These are phyloP conservation scores for Xylariaceae sp. DNA, from an alignment of 2,329 filamentous ascomycete species.

Conservation along the genomic window DNA sequence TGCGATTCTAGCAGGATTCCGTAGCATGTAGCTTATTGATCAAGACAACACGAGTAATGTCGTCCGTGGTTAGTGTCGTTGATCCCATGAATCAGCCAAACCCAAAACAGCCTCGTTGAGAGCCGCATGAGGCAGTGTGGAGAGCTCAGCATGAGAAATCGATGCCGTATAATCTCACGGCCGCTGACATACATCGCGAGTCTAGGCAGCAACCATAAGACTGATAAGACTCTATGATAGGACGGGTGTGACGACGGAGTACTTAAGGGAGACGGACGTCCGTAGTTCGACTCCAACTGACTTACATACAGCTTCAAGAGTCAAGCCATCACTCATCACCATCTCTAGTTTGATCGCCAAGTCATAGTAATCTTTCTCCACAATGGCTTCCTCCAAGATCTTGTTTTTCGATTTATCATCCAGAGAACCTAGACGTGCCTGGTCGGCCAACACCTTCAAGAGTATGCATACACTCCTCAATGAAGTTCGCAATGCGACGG, in stretches of 20 bases:
- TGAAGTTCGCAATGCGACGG: not conserved
- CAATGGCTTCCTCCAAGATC: slow-evolving; percentile 34
- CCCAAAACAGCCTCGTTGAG: not conserved
- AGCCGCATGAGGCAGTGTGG: too few relatives aligned
- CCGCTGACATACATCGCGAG: too few relatives aligned
- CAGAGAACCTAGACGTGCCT: slow-evolving; percentile 43
- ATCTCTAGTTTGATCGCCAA: not conserved
- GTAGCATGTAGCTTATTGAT: too few relatives aligned
- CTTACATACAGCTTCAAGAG: not conserved
- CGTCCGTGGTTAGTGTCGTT: not conserved
- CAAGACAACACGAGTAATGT: not conserved
- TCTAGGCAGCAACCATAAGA: too few relatives aligned
- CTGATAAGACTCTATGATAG: too few relatives aligned
- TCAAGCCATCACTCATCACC: not conserved
- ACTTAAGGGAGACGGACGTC: too few relatives aligned
- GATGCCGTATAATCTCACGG: too few relatives aligned
- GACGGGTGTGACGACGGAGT: too few relatives aligned
- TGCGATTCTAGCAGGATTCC: too few relatives aligned
- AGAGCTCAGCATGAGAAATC: too few relatives aligned
- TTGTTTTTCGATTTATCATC: slow-evolving; percentile 60
- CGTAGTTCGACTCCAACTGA: not conserved
- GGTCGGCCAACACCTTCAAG: slow-evolving; percentile 70
- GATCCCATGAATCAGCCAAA: not conserved
- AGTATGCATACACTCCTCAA: slow-evolving; percentile 37
- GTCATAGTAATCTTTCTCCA: not conserved